A percentile compares a stretch with the other conserved stretches of the same genome.
phyloP scores from a whole-genome alignment of 2,329 filamentous ascomycete genomes.

The Phialophora expanda region DNA sequence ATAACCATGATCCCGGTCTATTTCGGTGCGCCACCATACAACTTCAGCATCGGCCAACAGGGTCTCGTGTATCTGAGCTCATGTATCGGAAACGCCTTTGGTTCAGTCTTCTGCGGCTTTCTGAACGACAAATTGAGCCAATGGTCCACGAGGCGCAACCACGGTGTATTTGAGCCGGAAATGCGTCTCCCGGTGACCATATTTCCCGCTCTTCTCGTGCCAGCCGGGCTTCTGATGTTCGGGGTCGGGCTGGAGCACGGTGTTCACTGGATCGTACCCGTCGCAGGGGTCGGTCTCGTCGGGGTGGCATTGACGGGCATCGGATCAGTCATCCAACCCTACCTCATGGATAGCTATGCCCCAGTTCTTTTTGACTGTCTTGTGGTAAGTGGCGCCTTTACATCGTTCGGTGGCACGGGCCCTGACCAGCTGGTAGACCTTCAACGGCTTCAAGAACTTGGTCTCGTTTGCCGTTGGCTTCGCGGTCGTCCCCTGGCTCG shows the following conservation, averaged over 20 bases:
- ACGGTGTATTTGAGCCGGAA: slow-evolving; percentile 62
- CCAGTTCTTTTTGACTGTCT: background rate
- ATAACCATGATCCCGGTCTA: slow-evolving; percentile 15
- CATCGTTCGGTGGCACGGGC: background rate
- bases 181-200: slow-evolving; percentile 61
- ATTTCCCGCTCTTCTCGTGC: slow-evolving; percentile 12
- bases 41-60: slow-evolving; percentile 44
- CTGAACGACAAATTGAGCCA: slow-evolving; percentile 44
- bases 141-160: slow-evolving; percentile 56
- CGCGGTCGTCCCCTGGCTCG: slow-evolving; percentile 18
- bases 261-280: slow-evolving; percentile 6
- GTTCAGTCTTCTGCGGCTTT: slow-evolving; percentile 57
- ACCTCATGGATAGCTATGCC: slow-evolving; percentile 8
- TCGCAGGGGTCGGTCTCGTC: background rate
- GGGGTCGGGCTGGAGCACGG: background rate
- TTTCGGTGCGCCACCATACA: slow-evolving; percentile 35
- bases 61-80: slow-evolving; percentile 60
- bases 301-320: slow-evolving; percentile 7
- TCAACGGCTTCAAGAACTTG: slow-evolving; percentile 25
- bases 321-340: background rate
- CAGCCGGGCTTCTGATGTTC: slow-evolving; percentile 2
- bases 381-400: background rate
- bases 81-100: slow-evolving; percentile 56
- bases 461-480: slow-evolving; percentile 20
- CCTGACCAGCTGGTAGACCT: background rate